Percentiles rank a stretch among this genome's conserved stretches.
Evolutionary conservation across 352 stramenopile genomes (phyloP).

Genomic region (Globisporangium yorkense): DNA sequence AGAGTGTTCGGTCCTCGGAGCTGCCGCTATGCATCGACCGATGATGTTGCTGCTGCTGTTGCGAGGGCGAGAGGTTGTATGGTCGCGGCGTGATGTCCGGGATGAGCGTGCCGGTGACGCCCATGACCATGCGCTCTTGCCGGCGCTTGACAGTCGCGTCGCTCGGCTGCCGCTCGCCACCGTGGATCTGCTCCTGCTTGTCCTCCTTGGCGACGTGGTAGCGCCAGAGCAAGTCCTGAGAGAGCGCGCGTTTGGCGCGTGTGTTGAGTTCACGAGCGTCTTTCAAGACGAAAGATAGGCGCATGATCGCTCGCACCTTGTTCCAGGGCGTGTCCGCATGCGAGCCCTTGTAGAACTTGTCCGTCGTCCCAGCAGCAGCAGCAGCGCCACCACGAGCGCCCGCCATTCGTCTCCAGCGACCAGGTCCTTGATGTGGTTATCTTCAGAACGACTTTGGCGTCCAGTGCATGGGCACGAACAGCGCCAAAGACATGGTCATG

Average conservation of each 20-base stretch:
- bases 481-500: too few relatives aligned
- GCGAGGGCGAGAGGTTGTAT: conserved; percentile 4
- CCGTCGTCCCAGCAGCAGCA: neutral
- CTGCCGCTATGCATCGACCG: neutral
- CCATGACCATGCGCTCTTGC: conserved; percentile 37
- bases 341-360: conserved; percentile 55
- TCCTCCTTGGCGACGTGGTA: conserved; percentile 44
- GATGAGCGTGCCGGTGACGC: conserved; percentile 41
- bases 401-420: neutral
- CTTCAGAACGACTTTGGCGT: neutral
- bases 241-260: neutral
- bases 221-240: conserved; percentile 38
- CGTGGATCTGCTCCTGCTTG: conserved; percentile 37
- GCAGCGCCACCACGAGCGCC: neutral
- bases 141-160: conserved; percentile 23
- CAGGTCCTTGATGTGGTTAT: neutral
- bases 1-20: neutral
- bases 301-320: conserved; percentile 21
- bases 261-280: neutral
- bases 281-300: neutral
- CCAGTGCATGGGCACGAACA: too few relatives aligned
- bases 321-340: conserved; percentile 50
- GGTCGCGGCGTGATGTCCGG: conserved; percentile 32
- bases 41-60: neutral
- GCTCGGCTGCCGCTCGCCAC: conserved; percentile 23